Conservation (phyloP, 192 early-diverging fungal genomes). For the Dimargaris verticillata region DNA sequence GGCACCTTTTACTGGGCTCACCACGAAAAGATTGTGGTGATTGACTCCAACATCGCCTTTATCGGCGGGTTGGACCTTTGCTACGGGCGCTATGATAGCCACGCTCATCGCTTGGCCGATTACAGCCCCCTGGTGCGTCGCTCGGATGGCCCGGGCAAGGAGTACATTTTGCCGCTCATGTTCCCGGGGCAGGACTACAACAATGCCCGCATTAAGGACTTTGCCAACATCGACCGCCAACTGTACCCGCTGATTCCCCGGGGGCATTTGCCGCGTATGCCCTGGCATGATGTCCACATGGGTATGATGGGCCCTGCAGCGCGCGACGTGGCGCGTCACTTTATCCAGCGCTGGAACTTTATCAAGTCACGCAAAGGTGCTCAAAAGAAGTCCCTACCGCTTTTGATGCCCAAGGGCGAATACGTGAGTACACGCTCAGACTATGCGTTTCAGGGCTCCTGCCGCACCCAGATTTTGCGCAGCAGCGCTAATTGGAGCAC, state of each 20-base stretch:
- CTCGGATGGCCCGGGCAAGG: not conserved
- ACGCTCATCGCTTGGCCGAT: slow-evolving; percentile 58
- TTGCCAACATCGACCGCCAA: slow-evolving; percentile 34
- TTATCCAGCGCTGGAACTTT: slow-evolving; percentile 80
- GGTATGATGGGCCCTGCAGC: slow-evolving; percentile 63
- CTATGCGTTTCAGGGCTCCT: slow-evolving; percentile 36
- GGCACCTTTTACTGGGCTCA: slow-evolving; percentile 73
- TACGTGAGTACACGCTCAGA: slow-evolving; percentile 39
- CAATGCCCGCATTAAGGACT: slow-evolving; percentile 73
- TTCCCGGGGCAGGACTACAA: slow-evolving; percentile 69
- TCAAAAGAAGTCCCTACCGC: slow-evolving; percentile 35
- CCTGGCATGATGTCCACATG: slow-evolving; percentile 76
- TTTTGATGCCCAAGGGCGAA: slow-evolving; percentile 50
- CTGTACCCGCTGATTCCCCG: slow-evolving; percentile 32
- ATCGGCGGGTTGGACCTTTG: slow-evolving; percentile 78
- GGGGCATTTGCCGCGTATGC: slow-evolving; percentile 49
- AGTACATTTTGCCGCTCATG: slow-evolving; percentile 11
- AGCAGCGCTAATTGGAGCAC: slow-evolving; percentile 49
- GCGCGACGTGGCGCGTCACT: slow-evolving; percentile 65
- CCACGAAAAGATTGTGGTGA: slow-evolving; percentile 65
- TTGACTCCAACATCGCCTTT: slow-evolving; percentile 66
- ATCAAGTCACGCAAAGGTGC: slow-evolving; percentile 54
- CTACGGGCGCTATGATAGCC: slow-evolving; percentile 74
- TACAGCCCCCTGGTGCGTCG: slow-evolving; percentile 26
- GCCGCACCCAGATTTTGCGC: slow-evolving; percentile 45